A percentile compares a stretch with the other conserved stretches of the same genome.
Evolutionary conservation across 208 protist genomes (phyloP).

Genomic region (Trypanosoma platydactyli): DNA sequence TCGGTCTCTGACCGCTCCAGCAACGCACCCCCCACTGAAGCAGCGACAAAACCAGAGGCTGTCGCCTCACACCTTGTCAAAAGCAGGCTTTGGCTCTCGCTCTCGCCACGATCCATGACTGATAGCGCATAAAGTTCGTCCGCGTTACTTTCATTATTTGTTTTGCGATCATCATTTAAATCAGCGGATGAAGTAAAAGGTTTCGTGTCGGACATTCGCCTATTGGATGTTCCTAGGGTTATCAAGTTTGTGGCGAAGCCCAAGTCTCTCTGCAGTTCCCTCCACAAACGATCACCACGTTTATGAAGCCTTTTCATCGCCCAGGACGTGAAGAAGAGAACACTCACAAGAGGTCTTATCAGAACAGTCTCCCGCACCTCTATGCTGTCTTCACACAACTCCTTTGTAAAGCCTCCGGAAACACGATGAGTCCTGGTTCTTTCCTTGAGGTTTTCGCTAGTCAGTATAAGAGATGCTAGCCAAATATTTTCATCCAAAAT

Average conservation of each 20-base stretch:
- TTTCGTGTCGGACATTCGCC: background rate
- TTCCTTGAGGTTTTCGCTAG: slow-evolving; percentile 11
- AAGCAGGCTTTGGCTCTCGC: no score
- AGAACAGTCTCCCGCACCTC: slow-evolving; percentile 8
- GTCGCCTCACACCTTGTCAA: no score
- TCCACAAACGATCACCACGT: slow-evolving; percentile 17
- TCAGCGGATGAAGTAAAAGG: background rate
- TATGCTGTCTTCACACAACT: background rate
- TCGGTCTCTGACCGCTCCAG: background rate
- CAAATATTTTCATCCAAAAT: slow-evolving; percentile 33
- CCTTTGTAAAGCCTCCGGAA: background rate
- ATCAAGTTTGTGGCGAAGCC: slow-evolving; percentile 4
- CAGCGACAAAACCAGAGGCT: no score
- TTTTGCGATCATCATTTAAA: background rate
- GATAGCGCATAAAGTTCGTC: background rate
- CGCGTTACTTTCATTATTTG: background rate
- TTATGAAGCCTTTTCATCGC: slow-evolving; percentile 20
- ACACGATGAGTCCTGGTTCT: background rate
- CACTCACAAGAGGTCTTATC: slow-evolving; percentile 28
- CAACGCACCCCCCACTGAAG: background rate
- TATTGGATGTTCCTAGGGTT: background rate
- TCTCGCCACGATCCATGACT: no score
- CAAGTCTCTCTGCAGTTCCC: slow-evolving; percentile 25
- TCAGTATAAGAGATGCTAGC: slow-evolving; percentile 1
- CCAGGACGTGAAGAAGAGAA: slow-evolving; percentile 32